Conservation (phyloP, 2,329 filamentous ascomycete genomes). For the Coniella vitis region DNA sequence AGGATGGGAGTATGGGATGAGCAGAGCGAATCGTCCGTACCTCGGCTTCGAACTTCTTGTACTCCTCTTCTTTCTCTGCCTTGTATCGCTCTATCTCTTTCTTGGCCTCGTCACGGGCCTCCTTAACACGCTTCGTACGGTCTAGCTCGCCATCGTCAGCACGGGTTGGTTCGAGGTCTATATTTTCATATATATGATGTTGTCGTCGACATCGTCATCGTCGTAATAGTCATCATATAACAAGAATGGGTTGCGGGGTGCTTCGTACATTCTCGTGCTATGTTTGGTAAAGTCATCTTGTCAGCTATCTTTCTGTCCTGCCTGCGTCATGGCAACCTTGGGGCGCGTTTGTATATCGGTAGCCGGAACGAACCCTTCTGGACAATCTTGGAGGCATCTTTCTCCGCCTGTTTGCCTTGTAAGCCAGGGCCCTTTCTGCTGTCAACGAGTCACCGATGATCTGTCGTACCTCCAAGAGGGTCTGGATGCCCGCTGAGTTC, state of each 20-base stretch:
- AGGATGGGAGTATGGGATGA: background rate
- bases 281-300: slow-evolving; percentile 15
- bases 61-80: slow-evolving; percentile 84
- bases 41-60: slow-evolving; percentile 84
- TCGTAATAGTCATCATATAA: no score
- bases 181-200: background rate
- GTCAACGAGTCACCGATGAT: slow-evolving; percentile 1
- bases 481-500: slow-evolving; percentile 97
- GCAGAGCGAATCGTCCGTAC: slow-evolving; percentile 27
- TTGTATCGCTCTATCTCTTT: slow-evolving; percentile 96
- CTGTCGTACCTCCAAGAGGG: slow-evolving; percentile 86
- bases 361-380: slow-evolving; percentile 66
- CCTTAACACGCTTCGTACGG: slow-evolving; percentile 94
- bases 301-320: slow-evolving; percentile 22
- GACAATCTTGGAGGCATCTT: slow-evolving; percentile 97
- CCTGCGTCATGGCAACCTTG: slow-evolving; percentile 10
- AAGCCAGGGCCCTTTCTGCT: slow-evolving; percentile 10
- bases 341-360: no score
- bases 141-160: slow-evolving; percentile 40
- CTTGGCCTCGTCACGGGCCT: slow-evolving; percentile 92
- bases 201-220: background rate
- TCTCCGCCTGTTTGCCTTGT: slow-evolving; percentile 65
- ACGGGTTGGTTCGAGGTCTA: background rate
- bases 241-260: slow-evolving; percentile 4
- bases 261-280: slow-evolving; percentile 80